A percentile compares a stretch with the other conserved stretches of the same genome.
Evolutionary conservation across 257 asterid species (phyloP).

Genomic region (Ophiorrhiza pumila): DNA sequence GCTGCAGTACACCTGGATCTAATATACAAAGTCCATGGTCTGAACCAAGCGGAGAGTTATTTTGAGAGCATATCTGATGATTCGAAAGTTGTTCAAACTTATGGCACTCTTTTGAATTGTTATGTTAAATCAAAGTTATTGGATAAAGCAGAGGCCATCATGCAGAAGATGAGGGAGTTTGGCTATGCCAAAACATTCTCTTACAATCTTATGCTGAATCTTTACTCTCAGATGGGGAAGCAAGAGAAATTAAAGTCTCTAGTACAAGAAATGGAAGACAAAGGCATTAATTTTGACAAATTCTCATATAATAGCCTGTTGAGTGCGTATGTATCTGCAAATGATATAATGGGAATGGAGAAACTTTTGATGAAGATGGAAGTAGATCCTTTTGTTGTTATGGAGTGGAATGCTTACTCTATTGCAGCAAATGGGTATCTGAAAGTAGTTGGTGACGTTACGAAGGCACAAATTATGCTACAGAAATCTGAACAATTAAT

Average conservation of each 20-base stretch:
- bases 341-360: conserved; percentile 40
- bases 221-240: conserved; percentile 31
- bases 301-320: conserved; percentile 31
- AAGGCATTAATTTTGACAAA: conserved; percentile 24
- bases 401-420: conserved; percentile 20
- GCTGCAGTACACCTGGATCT: conserved; percentile 33
- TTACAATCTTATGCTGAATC: conserved; percentile 38
- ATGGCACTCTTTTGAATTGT: conserved; percentile 33
- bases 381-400: conserved; percentile 32
- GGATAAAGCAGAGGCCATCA: conserved; percentile 33
- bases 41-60: conserved; percentile 30
- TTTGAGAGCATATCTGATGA: conserved; percentile 25
- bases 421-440: conserved; percentile 44
- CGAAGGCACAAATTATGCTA: conserved; percentile 28
- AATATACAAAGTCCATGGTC: conserved; percentile 28
- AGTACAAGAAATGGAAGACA: conserved; percentile 42
- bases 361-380: conserved; percentile 47
- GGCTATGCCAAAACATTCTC: conserved; percentile 14
- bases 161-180: conserved; percentile 33
- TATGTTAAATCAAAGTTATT: conserved; percentile 19
- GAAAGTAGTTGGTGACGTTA: conserved; percentile 30
- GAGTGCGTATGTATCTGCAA: conserved; percentile 30
- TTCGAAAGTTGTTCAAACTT: conserved; percentile 10
- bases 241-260: conserved; percentile 29
- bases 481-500: conserved; percentile 23